A percentile compares a stretch with the other conserved stretches of the same genome.
Evolutionary conservation across 179 eudicot genomes (phyloP).

Genomic region (Camellia oleifera): DNA sequence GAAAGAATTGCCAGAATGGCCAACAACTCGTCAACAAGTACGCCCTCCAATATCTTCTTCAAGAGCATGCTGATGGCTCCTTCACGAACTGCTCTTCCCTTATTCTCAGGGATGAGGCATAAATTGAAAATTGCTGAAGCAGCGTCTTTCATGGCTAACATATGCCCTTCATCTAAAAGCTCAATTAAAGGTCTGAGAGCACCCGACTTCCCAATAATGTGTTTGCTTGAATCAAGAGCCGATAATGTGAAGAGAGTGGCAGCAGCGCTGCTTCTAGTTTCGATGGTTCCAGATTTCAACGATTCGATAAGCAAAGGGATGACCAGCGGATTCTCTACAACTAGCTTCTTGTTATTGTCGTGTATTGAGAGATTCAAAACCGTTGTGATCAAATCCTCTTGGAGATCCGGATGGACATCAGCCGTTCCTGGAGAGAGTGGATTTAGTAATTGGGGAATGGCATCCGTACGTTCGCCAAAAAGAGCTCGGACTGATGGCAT

Average conservation of each 20-base stretch:
- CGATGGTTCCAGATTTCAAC: conserved; percentile 56
- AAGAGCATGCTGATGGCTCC: conserved; percentile 70
- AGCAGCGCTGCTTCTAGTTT: conserved; percentile 81
- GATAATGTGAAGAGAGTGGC: conserved; percentile 88
- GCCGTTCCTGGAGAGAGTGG: conserved; percentile 42
- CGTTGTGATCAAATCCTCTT: conserved; percentile 78
- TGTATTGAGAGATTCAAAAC: conserved; percentile 80
- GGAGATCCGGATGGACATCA: conserved; percentile 49
- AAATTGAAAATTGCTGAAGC: conserved; percentile 85
- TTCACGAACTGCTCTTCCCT: conserved; percentile 55
- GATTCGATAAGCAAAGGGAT: conserved; percentile 63
- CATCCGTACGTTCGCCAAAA: conserved; percentile 55
- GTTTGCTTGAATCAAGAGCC: conserved; percentile 82
- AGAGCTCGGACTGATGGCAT: conserved; percentile 73
- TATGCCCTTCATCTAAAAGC: conserved; percentile 66
- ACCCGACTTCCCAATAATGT: conserved; percentile 63
- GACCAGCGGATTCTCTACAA: conserved; percentile 69
- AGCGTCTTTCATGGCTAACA: conserved; percentile 71
- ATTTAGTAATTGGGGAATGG: conserved; percentile 46
- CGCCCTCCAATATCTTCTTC: conserved; percentile 45
- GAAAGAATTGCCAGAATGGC: conserved; percentile 83
- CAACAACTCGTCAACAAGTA: conserved; percentile 70
- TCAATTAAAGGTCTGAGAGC: conserved; percentile 64
- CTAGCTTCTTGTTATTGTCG: conserved; percentile 83
- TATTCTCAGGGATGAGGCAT: conserved; percentile 71